phyloP scores from a whole-genome alignment of 257 asterid species.

The Fraxinus cuspidata region DNA sequence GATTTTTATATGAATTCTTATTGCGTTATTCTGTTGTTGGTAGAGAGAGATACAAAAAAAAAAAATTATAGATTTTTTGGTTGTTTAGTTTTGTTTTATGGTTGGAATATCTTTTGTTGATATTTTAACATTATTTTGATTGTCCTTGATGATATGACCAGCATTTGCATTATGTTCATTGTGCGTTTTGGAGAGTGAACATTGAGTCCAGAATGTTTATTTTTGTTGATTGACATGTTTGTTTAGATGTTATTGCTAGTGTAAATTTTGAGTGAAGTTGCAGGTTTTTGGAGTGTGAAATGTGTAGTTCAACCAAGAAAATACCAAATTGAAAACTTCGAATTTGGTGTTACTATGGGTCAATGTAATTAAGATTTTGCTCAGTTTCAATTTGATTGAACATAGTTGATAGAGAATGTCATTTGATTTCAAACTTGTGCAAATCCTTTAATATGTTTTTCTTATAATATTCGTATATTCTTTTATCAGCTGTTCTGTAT shows the following conservation, averaged over 20 bases:
- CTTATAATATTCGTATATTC: background rate
- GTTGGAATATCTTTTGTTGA: background rate
- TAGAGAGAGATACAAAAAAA: background rate
- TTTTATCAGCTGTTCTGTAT: background rate
- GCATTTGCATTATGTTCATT: background rate
- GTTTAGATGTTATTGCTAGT: conserved; percentile 4
- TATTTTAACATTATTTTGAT: background rate
- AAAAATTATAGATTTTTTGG: background rate
- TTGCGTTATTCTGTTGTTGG: background rate
- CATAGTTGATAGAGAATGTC: background rate
- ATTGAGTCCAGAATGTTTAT: conserved; percentile 16
- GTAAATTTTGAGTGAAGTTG: background rate
- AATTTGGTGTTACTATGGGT: background rate
- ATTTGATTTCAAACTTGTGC: background rate
- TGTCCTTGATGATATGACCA: background rate
- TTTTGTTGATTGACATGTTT: conserved; percentile 6
- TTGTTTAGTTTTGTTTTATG: conserved; percentile 10
- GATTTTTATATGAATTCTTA: background rate
- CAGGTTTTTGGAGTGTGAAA: conserved; percentile 9
- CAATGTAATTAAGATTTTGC: background rate
- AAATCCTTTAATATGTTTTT: background rate
- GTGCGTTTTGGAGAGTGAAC: background rate
- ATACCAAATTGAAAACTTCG: background rate
- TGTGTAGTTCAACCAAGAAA: background rate
- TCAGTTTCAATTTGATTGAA: background rate